Conservation (phyloP, 345 rosid species). For the Acer campestre region DNA sequence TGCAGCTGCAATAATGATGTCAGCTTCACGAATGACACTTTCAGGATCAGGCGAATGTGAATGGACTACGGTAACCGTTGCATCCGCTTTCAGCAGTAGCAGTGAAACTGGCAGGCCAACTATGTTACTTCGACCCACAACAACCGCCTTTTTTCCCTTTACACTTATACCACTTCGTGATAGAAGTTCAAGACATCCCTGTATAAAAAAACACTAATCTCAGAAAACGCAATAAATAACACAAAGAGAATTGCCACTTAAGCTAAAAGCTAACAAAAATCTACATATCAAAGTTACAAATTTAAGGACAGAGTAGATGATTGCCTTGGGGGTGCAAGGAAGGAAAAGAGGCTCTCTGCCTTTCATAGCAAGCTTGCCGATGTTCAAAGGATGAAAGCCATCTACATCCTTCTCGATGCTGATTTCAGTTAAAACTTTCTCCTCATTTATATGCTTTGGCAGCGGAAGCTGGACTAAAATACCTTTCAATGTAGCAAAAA, state of each 20-base stretch:
- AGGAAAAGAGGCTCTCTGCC: constrained; percentile 91
- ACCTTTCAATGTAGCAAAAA: constrained; percentile 44
- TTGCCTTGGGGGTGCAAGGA: constrained; percentile 96
- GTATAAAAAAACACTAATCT: constrained; percentile 19
- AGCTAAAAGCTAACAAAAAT: background rate
- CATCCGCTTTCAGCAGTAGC: constrained; percentile 89
- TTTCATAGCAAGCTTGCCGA: constrained; percentile 97
- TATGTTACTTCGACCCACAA: constrained; percentile 92
- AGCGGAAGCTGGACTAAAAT: constrained; percentile 93
- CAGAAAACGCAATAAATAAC: background rate
- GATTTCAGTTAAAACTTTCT: constrained; percentile 76
- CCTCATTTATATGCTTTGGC: constrained; percentile 84
- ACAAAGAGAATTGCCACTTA: background rate
- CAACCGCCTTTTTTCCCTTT: constrained; percentile 81
- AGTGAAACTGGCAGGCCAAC: constrained; percentile 92
- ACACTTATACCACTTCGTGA: constrained; percentile 64
- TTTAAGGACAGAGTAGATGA: constrained; percentile 13
- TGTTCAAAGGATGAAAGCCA: constrained; percentile 96
- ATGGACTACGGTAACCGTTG: constrained; percentile 81
- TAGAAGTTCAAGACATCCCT: constrained; percentile 95
- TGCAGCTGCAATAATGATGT: constrained; percentile 89
- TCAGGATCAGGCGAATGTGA: constrained; percentile 72
- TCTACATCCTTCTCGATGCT: constrained; percentile 86
- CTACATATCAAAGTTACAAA: background rate
- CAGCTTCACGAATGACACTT: constrained; percentile 73